A percentile compares a stretch with the other conserved stretches of the same genome.
These are phyloP conservation scores for Leccinum truebloodii DNA, from an alignment of 768 basidiomycete species.

Conservation along the genomic window DNA sequence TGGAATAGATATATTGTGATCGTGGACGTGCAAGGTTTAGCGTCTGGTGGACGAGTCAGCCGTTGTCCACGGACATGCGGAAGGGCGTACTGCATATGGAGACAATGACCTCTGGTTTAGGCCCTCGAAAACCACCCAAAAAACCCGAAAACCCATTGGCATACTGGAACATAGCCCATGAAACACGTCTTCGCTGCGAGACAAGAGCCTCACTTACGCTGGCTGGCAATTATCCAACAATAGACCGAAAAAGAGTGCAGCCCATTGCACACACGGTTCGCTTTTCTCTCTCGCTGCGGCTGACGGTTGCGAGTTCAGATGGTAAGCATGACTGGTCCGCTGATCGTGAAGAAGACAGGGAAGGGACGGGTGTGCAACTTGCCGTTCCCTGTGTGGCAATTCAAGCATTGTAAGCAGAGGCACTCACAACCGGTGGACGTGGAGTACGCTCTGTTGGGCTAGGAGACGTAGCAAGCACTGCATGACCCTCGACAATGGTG, in stretches of 20 bases:
- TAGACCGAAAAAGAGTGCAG: constrained; percentile 16
- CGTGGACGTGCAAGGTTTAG: constrained; percentile 5
- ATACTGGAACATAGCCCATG: constrained; percentile 18
- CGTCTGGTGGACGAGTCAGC: constrained; percentile 10
- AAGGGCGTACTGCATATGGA: constrained; percentile 11
- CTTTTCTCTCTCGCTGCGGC: constrained; percentile 18
- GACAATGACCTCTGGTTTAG: constrained; percentile 17
- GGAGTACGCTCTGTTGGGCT: constrained; percentile 13
- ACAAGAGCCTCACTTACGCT: constrained; percentile 20
- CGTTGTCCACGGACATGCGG: not conserved
- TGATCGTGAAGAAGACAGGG: constrained; percentile 13
- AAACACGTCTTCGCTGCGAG: not conserved
- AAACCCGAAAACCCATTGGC: constrained; percentile 24
- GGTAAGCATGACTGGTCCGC: constrained; percentile 21
- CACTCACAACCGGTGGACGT: constrained; percentile 26
- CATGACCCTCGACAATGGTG: constrained; percentile 1
- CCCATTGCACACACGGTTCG: constrained; percentile 10
- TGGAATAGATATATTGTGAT: constrained; percentile 23
- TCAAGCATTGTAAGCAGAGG: constrained; percentile 23
- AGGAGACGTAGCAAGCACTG: not conserved
- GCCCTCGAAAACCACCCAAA: constrained; percentile 28
- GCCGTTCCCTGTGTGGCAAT: constrained; percentile 13
- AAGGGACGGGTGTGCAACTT: constrained; percentile 10
- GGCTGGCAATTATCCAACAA: constrained; percentile 25
- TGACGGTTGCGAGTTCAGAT: constrained; percentile 22